These are phyloP conservation scores for Thraustotheca clavata DNA, from an alignment of 352 stramenopile genomes.

Conservation along the genomic window DNA sequence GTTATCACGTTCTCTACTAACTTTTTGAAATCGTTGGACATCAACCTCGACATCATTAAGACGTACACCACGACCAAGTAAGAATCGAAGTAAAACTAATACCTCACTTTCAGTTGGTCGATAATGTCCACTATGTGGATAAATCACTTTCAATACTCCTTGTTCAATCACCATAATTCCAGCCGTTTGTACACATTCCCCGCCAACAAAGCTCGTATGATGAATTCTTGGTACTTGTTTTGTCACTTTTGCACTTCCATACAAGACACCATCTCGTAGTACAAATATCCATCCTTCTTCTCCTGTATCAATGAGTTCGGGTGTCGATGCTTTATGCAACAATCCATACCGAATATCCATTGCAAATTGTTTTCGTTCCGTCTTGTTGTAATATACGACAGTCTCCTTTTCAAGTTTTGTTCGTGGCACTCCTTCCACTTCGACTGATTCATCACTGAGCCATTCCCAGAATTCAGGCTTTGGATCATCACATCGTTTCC, in stretches of 20 bases:
- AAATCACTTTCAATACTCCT: constrained; percentile 89
- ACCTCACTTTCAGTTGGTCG: constrained; percentile 93
- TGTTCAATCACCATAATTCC: constrained; percentile 93
- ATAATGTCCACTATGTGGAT: constrained; percentile 97
- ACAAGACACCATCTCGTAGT: constrained; percentile 89
- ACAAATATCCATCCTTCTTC: constrained; percentile 97
- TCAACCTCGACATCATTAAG: constrained; percentile 88
- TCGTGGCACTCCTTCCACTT: constrained; percentile 82
- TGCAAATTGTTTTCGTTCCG: constrained; percentile 86
- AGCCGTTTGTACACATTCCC: constrained; percentile 93
- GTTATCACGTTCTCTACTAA: constrained; percentile 82
- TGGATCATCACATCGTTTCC: constrained; percentile 76
- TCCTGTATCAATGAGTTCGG: constrained; percentile 84
- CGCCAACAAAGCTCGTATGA: constrained; percentile 96
- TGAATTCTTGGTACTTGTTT: constrained; percentile 92
- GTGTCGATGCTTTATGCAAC: constrained; percentile 47
- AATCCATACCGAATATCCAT: constrained; percentile 52
- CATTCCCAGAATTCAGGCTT: constrained; percentile 85
- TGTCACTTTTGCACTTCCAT: constrained; percentile 92
- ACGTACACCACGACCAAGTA: constrained; percentile 87
- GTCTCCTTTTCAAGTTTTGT: constrained; percentile 92
- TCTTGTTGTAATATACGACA: constrained; percentile 91
- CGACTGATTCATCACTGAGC: constrained; percentile 77
- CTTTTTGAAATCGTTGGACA: constrained; percentile 93
- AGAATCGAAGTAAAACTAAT: constrained; percentile 89